Conservation (phyloP, 1,139 yeast genomes). For the Candida pseudocylindracea region DNA sequence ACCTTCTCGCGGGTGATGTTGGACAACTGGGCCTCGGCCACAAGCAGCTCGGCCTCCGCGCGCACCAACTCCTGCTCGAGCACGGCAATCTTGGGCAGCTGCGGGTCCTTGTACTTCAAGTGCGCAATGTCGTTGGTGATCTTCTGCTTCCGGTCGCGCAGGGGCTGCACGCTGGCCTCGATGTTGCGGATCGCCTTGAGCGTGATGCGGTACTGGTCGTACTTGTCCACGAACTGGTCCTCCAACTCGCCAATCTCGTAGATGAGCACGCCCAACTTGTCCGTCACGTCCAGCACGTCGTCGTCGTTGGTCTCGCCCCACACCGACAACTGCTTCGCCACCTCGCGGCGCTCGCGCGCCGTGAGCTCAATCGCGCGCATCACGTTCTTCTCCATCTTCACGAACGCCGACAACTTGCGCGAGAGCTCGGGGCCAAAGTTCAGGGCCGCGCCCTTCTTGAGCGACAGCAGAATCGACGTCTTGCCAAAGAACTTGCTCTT, state of each 20-base stretch:
- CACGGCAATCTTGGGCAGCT: conserved; percentile 59
- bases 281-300: conserved; percentile 69
- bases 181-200: conserved; percentile 64
- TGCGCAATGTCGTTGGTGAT: conserved; percentile 71
- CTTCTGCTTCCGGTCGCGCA: conserved; percentile 70
- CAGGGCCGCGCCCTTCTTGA: conserved; percentile 43
- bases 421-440: conserved; percentile 47
- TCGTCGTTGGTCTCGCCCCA: conserved; percentile 83
- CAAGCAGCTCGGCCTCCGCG: conserved; percentile 79
- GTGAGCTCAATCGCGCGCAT: conserved; percentile 63
- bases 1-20: conserved; percentile 75
- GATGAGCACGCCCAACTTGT: conserved; percentile 63
- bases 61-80: conserved; percentile 77
- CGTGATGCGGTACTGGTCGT: conserved; percentile 71
- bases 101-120: conserved; percentile 68
- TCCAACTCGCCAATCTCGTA: conserved; percentile 75
- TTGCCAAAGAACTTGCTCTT: conserved; percentile 51
- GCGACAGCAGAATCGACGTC: conserved; percentile 39
- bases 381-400: conserved; percentile 66
- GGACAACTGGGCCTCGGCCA: conserved; percentile 78
- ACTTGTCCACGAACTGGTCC: conserved; percentile 70
- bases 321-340: conserved; percentile 59
- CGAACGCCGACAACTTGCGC: conserved; percentile 52
- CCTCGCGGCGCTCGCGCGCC: conserved; percentile 60
- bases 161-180: conserved; percentile 74